Conservation (phyloP, 257 asterid species). For the Perilla frutescens region DNA sequence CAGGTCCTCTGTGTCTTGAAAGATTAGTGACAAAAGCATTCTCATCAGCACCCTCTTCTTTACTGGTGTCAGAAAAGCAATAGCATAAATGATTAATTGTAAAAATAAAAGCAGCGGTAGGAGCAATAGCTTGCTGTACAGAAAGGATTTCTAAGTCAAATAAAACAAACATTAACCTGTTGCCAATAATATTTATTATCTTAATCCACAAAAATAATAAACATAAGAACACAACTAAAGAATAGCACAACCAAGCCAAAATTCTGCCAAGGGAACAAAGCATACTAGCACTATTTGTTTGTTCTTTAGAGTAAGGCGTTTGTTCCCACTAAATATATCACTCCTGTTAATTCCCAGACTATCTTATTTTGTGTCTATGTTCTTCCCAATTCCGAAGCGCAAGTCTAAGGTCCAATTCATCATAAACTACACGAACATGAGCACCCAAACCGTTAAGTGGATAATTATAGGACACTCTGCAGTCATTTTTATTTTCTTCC, state of each 20-base stretch:
- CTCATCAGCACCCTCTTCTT: constrained; percentile 58
- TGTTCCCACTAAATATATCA: neutral
- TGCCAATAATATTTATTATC: constrained; percentile 1
- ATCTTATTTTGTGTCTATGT: constrained; percentile 6
- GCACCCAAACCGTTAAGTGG: neutral
- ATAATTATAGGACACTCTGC: neutral
- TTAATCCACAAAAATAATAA: constrained; percentile 18
- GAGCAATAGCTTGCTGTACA: constrained; percentile 7
- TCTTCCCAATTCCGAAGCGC: neutral
- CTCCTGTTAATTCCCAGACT: neutral
- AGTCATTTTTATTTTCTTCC: neutral
- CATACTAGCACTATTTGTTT: neutral
- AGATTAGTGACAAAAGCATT: constrained; percentile 69
- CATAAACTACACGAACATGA: neutral
- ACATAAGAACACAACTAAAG: constrained; percentile 12
- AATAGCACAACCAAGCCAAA: constrained; percentile 26
- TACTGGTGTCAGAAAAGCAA: constrained; percentile 47
- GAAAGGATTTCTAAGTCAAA: constrained; percentile 19
- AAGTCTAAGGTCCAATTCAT: constrained; percentile 6
- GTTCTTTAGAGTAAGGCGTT: neutral
- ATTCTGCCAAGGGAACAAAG: constrained; percentile 9
- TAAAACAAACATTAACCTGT: neutral
- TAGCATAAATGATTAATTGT: neutral
- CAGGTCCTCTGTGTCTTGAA: constrained; percentile 91
- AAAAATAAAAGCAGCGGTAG: constrained; percentile 29